A percentile compares a stretch with the other conserved stretches of the same genome.
These are phyloP conservation scores for Scutellaria minor DNA, from an alignment of 257 asterid species.

Conservation along the genomic window DNA sequence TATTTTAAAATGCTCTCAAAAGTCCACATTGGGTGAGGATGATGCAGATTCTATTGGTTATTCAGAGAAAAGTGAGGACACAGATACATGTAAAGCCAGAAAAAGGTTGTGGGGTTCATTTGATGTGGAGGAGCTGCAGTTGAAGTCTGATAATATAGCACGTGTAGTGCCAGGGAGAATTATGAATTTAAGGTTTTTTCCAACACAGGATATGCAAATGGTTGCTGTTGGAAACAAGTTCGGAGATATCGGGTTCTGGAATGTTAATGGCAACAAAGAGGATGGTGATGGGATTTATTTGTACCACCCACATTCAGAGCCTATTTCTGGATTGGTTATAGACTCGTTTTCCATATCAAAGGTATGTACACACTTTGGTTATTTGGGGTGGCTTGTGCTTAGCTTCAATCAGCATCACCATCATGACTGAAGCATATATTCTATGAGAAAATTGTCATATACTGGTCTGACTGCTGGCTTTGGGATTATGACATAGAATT, in stretches of 20 bases:
- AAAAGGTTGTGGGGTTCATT: constrained; percentile 47
- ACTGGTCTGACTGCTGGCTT: background rate
- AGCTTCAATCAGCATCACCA: constrained; percentile 18
- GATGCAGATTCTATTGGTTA: constrained; percentile 21
- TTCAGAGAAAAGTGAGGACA: constrained; percentile 27
- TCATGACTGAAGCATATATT: background rate
- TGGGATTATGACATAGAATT: constrained; percentile 6
- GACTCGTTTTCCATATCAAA: constrained; percentile 67
- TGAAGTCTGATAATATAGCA: constrained; percentile 70
- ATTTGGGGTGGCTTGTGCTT: background rate
- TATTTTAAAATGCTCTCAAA: constrained; percentile 40
- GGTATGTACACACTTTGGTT: constrained; percentile 44
- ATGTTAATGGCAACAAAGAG: constrained; percentile 58
- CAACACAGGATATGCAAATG: constrained; percentile 60
- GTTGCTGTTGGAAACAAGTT: constrained; percentile 80
- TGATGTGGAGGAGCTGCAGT: constrained; percentile 53
- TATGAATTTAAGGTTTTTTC: constrained; percentile 65
- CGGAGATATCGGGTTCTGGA: constrained; percentile 90
- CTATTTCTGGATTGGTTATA: constrained; percentile 71
- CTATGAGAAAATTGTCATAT: background rate
- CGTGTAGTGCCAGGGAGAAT: constrained; percentile 79
- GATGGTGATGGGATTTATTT: constrained; percentile 70
- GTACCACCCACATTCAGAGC: constrained; percentile 79
- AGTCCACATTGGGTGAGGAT: constrained; percentile 34
- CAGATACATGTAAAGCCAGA: constrained; percentile 24